phyloP scores from a whole-genome alignment of 208 protist genomes.

The Endotrypanum monterogeii region DNA sequence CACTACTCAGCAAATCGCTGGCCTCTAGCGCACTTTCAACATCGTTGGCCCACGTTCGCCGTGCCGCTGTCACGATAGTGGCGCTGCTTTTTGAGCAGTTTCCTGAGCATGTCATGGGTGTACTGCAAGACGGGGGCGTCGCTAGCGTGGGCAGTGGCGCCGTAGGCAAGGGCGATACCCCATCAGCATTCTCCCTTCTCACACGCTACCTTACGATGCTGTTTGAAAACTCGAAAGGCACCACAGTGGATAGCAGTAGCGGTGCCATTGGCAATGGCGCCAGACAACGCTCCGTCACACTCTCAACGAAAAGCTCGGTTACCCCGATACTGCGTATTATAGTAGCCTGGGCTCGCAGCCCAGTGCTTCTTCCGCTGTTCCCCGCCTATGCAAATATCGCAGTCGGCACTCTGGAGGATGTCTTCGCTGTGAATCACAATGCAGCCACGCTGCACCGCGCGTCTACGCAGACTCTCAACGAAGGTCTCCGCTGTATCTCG shows the following conservation, averaged over 20 bases:
- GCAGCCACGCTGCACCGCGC: slow-evolving; percentile 37
- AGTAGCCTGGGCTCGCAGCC: slow-evolving; percentile 59
- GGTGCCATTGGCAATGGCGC: not conserved
- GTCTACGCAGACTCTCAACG: slow-evolving; percentile 42
- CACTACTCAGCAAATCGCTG: slow-evolving; percentile 34
- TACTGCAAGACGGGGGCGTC: slow-evolving; percentile 28
- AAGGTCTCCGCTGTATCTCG: slow-evolving; percentile 77
- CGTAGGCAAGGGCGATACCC: not conserved
- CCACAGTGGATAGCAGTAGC: slow-evolving; percentile 26
- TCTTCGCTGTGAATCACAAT: slow-evolving; percentile 56
- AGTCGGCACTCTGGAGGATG: slow-evolving; percentile 58
- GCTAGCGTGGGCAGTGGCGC: not conserved
- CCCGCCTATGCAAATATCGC: slow-evolving; percentile 55
- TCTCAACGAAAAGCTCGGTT: slow-evolving; percentile 32
- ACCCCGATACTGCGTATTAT: slow-evolving; percentile 77
- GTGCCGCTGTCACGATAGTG: slow-evolving; percentile 47
- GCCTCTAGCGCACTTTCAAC: slow-evolving; percentile 43
- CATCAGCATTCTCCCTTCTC: slow-evolving; percentile 16
- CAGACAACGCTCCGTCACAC: not conserved
- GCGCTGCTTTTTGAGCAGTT: slow-evolving; percentile 82
- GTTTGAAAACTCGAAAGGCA: slow-evolving; percentile 51
- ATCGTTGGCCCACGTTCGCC: slow-evolving; percentile 55
- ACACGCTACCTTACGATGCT: slow-evolving; percentile 37
- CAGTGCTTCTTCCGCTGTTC: slow-evolving; percentile 56
- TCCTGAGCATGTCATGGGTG: slow-evolving; percentile 60